These are phyloP conservation scores for Boletales sp. DNA, from an alignment of 768 basidiomycete genomes.

Conservation along the genomic window DNA sequence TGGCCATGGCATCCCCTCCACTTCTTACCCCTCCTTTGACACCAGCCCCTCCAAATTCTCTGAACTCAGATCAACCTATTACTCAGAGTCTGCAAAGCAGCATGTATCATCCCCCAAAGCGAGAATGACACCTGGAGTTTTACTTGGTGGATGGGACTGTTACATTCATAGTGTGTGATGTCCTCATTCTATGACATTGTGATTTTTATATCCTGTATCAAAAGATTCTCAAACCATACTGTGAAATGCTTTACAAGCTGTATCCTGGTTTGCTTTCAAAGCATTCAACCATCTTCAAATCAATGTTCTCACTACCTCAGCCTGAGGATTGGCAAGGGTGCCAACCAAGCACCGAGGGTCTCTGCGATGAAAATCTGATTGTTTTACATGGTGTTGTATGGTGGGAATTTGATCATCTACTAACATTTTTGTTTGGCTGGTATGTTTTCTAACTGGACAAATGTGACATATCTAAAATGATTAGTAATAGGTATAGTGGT, in stretches of 20 bases:
- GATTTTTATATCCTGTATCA: too few species aligned
- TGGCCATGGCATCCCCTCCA: too few species aligned
- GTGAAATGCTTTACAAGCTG: background rate
- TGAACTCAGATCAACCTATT: too few species aligned
- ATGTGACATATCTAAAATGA: too few species aligned
- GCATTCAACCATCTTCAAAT: background rate
- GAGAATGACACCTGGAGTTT: background rate
- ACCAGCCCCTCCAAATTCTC: too few species aligned
- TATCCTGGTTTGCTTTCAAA: background rate
- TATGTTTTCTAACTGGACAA: too few species aligned
- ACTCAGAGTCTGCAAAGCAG: too few species aligned
- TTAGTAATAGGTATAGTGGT: too few species aligned
- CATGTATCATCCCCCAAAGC: background rate
- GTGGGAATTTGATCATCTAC: slow-evolving; percentile 1
- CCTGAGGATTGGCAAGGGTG: background rate
- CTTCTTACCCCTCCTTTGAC: too few species aligned
- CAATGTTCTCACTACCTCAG: background rate
- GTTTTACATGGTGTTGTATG: background rate
- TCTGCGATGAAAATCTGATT: background rate
- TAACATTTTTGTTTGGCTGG: too few species aligned
- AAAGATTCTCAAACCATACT: background rate
- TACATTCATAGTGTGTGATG: background rate
- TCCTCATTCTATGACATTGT: background rate
- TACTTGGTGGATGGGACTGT: slow-evolving; percentile 7
- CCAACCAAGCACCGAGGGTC: background rate